Base-by-base conservation (phyloP, 2,329 filamentous ascomycete species). In the Exserohilum rostratum region DNA sequence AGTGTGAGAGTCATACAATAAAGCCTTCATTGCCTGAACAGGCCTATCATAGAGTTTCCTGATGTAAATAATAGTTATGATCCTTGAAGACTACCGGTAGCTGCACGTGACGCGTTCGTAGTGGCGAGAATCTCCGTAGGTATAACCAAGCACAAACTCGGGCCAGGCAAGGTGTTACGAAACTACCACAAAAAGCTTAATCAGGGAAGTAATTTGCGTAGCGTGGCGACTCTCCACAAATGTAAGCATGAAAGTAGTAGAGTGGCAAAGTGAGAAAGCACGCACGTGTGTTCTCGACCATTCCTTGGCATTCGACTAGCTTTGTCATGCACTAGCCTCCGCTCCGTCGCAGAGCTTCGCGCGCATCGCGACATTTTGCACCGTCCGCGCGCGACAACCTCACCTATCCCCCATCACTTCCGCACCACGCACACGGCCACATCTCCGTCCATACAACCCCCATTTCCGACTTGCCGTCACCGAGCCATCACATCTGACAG, bases 311-410 rank as follows among this genome's bases (percentile, higher is more conserved):
- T 25, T 42, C 29, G n/a, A 18, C 9, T 27, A 42, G 53, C 53
- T 55, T 55, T 55, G 53, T 55, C 47, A 55, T 49, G 47, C 40
- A 13, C 52, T 51, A 52, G 53, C 42, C 15, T 37, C 43, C 35
- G 30, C 47, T 25, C 15, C 34, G 48, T 31, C 30, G 15, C 30
- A 39, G 37, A 55, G 53, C 53, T 55, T 46, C 53, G 52, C 53
- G 53, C 48, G 53, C 53, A 55, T 55, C 53, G 53, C 53, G 43
- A 55, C 53, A 46, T 55, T 55, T 55, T 46, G 25, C 42, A 30
- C 25, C 42, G 39, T 20, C 30, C 46, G 52, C 52, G 39, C 51
- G 53, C 53, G 46, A 53, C 45, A 17, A 53, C 29, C 22, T 52
- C 43, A 33, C 27, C 42, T n/a, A n/a, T n/a, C 27, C 43, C 10